Conservation (phyloP, 2,329 filamentous ascomycete genomes). For the Botrytis fragariae region DNA sequence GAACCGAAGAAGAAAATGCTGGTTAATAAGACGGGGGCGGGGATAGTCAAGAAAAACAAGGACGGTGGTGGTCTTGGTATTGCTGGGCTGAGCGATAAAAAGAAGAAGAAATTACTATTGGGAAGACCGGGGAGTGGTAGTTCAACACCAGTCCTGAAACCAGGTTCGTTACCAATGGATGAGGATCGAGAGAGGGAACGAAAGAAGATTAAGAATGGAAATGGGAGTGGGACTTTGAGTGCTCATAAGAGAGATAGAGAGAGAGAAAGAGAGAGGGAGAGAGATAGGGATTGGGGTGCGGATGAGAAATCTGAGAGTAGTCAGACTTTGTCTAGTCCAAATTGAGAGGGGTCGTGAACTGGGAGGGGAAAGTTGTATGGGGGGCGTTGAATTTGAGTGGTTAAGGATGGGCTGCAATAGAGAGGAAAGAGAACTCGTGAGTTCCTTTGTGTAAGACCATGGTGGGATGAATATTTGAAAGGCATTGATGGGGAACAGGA, state of each 20-base stretch:
- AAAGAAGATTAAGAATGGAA: slow-evolving; percentile 17
- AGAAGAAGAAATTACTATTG: slow-evolving; percentile 26
- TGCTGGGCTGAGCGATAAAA: slow-evolving; percentile 1
- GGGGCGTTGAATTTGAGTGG: not conserved
- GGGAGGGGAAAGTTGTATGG: not conserved
- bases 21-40: slow-evolving; percentile 22
- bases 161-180: slow-evolving; percentile 15
- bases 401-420: not conserved
- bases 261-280: slow-evolving; percentile 1
- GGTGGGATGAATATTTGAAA: not conserved
- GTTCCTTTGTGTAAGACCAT: slow-evolving; percentile 12
- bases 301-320: slow-evolving; percentile 19
- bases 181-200: slow-evolving; percentile 8
- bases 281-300: slow-evolving; percentile 9
- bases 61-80: slow-evolving; percentile 11
- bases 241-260: slow-evolving; percentile 7
- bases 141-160: slow-evolving; percentile 18
- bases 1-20: slow-evolving; percentile 33
- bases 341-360: not conserved
- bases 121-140: slow-evolving; percentile 21
- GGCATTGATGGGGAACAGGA: slow-evolving; percentile 7
- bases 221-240: not conserved
- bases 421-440: not conserved
- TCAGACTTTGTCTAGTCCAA: slow-evolving; percentile 20
- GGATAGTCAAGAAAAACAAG: slow-evolving; percentile 22